Percentiles rank a stretch among this genome's conserved stretches.
Evolutionary conservation across 176 grass and related monocot genomes (phyloP).

Genomic region (Eleusine indica): DNA sequence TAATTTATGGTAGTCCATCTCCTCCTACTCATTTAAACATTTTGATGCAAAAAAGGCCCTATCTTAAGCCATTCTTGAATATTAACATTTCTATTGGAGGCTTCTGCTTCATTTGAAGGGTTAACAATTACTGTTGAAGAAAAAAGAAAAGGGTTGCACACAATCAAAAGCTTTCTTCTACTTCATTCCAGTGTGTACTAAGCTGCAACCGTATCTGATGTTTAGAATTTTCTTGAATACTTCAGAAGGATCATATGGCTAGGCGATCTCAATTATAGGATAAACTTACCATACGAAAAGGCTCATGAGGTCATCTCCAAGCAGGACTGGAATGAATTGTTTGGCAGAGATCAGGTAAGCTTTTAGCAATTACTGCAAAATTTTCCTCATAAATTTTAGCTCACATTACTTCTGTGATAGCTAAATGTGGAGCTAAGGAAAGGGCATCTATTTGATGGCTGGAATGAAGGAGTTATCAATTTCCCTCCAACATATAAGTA

Average conservation of each 20-base stretch:
- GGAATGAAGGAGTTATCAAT: conserved; percentile 76
- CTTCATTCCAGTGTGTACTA: neutral
- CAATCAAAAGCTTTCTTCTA: neutral
- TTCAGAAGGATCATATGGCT: conserved; percentile 97
- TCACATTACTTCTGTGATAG: conserved; percentile 47
- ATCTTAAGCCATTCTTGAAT: conserved; percentile 6
- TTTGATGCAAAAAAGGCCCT: neutral
- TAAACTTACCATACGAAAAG: conserved; percentile 80
- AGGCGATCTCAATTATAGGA: conserved; percentile 96
- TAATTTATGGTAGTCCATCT: neutral
- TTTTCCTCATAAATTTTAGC: neutral
- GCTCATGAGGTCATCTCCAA: conserved; percentile 71
- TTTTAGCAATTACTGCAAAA: conserved; percentile 13
- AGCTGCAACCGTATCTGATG: neutral
- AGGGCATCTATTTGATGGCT: conserved; percentile 73
- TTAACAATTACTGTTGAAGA: neutral
- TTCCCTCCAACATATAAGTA: conserved; percentile 97
- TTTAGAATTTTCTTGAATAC: conserved; percentile 33
- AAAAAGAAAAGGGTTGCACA: conserved; percentile 10
- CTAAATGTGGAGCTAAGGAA: conserved; percentile 71
- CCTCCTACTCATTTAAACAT: conserved; percentile 20
- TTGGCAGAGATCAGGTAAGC: conserved; percentile 87
- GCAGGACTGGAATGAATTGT: conserved; percentile 69
- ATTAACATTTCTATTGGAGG: neutral
- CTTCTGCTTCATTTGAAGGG: neutral